A percentile compares a stretch with the other conserved stretches of the same genome.
phyloP scores from a whole-genome alignment of 306 rosid species.

The Prunus salicina region DNA sequence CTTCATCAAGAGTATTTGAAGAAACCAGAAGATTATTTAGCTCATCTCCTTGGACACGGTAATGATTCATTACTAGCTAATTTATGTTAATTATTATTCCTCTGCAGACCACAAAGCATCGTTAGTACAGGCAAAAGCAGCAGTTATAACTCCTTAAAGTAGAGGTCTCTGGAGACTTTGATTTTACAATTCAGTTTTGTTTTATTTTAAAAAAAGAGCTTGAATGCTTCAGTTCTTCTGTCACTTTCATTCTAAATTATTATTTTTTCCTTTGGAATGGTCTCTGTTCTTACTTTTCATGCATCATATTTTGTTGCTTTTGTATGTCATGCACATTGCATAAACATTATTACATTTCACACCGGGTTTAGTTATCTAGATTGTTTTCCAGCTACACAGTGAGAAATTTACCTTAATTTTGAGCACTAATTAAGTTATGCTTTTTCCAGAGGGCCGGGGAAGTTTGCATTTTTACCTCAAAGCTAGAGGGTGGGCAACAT shows the following conservation, averaged over 20 bases:
- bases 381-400: conserved; percentile 1
- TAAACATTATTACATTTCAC: neutral
- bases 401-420: conserved; percentile 20
- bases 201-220: neutral
- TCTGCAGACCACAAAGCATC: neutral
- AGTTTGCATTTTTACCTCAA: conserved; percentile 83
- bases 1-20: conserved; percentile 66
- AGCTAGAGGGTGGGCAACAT: conserved; percentile 87
- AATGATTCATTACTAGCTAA: conserved; percentile 26
- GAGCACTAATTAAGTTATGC: conserved; percentile 21
- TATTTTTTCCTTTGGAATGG: neutral
- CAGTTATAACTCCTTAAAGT: no score
- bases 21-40: conserved; percentile 92
- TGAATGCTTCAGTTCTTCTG: neutral
- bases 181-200: neutral
- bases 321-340: neutral
- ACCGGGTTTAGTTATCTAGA: neutral
- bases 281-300: neutral
- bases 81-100: neutral
- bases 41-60: conserved; percentile 98
- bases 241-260: neutral
- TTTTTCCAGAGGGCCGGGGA: conserved; percentile 85
- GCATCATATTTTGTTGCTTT: neutral
- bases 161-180: neutral
- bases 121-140: neutral